These are phyloP conservation scores for Aspergillus caelatus DNA, from an alignment of 2,329 filamentous ascomycete genomes.

Conservation along the genomic window DNA sequence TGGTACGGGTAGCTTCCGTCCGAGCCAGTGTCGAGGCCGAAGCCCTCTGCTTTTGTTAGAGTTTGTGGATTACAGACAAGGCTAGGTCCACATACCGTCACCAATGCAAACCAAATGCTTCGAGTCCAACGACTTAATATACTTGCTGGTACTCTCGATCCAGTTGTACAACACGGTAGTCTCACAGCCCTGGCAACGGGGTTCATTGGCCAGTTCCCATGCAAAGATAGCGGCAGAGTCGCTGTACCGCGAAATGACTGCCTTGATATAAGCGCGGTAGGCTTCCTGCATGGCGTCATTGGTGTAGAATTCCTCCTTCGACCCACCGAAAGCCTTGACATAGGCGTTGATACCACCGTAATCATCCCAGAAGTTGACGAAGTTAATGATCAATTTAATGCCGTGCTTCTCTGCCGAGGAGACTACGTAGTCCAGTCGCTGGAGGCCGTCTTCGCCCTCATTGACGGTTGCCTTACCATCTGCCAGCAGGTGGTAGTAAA, in stretches of 20 bases:
- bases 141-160: conserved; percentile 60
- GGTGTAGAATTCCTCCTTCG: conserved; percentile 60
- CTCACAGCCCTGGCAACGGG: conserved; percentile 63
- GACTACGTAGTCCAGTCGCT: conserved; percentile 68
- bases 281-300: conserved; percentile 56
- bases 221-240: conserved; percentile 63
- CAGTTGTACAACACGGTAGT: conserved; percentile 62
- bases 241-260: conserved; percentile 62
- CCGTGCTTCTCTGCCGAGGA: conserved; percentile 60
- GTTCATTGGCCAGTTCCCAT: conserved; percentile 71
- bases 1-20: conserved; percentile 58
- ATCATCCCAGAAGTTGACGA: conserved; percentile 70
- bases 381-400: conserved; percentile 62
- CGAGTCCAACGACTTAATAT: conserved; percentile 65
- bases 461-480: conserved; percentile 58
- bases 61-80: not conserved
- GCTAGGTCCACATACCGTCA: conserved; percentile 41
- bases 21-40: conserved; percentile 49
- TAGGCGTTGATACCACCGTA: conserved; percentile 68
- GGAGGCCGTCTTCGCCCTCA: conserved; percentile 63
- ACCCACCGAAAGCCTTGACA: conserved; percentile 56
- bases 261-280: conserved; percentile 65
- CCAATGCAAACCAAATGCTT: conserved; percentile 66
- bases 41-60: conserved; percentile 53
- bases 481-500: conserved; percentile 49